Conservation (phyloP, 148 eudicot genomes). For the Arbutus unedo region DNA sequence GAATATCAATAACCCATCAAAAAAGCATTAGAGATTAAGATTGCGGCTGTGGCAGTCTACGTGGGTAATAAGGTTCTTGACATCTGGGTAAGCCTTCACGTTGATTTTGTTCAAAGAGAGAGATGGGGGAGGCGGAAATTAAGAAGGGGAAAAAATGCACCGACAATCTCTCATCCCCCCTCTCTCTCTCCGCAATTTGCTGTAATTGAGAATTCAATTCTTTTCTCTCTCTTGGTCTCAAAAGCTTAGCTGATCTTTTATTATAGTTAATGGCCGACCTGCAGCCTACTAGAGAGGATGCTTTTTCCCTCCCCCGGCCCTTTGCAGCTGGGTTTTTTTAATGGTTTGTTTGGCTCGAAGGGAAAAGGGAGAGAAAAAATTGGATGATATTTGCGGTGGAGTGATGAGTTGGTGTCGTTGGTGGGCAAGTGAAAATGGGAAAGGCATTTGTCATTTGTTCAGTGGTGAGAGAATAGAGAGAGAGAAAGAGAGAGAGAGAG, state of each 20-base stretch:
- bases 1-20: neutral
- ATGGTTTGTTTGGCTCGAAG: conserved; percentile 9
- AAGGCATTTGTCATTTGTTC: conserved; percentile 17
- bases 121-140: neutral
- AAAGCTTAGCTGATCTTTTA: neutral
- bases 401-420: neutral
- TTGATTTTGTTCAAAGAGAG: neutral
- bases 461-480: neutral
- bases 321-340: conserved; percentile 12
- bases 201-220: neutral
- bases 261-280: neutral
- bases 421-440: neutral
- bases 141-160: neutral
- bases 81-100: conserved; percentile 16
- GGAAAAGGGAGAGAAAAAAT: neutral
- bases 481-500: too few species aligned
- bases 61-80: neutral
- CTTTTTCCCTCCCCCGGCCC: conserved; percentile 1
- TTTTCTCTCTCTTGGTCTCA: neutral
- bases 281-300: neutral
- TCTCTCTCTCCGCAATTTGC: conserved; percentile 5
- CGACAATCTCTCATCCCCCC: neutral
- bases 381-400: neutral
- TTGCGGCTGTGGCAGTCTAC: conserved; percentile 5
- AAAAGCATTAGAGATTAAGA: neutral